Conservation (phyloP, 495 filamentous ascomycete genomes). For the Aspergillus carlsbadensis region DNA sequence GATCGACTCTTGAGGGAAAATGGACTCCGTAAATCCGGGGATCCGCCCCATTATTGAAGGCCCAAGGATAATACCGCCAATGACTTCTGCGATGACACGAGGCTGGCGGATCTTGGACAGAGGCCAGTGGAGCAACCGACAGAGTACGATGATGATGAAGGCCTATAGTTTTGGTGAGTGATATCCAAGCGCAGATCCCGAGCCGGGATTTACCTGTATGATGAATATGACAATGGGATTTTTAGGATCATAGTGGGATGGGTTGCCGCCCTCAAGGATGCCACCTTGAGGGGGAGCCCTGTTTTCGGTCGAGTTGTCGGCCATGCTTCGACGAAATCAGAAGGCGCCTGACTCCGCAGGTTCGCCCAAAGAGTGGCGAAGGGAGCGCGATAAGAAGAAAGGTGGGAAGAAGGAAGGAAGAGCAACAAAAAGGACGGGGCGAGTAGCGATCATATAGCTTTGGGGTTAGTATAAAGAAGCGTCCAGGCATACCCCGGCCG, state of each 20-base stretch:
- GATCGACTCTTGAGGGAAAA: constrained; percentile 75
- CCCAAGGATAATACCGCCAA: constrained; percentile 87
- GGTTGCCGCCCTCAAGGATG: constrained; percentile 73
- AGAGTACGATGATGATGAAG: constrained; percentile 86
- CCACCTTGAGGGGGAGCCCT: constrained; percentile 44
- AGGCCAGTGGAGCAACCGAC: constrained; percentile 78
- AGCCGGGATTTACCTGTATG: constrained; percentile 66
- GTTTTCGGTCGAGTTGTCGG: constrained; percentile 17
- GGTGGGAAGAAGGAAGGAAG: background rate
- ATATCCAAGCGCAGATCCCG: background rate
- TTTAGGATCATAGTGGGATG: constrained; percentile 64
- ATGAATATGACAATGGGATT: constrained; percentile 95
- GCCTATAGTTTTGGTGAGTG: constrained; percentile 51
- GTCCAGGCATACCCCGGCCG: background rate
- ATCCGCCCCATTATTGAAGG: constrained; percentile 84
- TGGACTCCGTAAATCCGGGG: constrained; percentile 72
- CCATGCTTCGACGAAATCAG: constrained; percentile 9
- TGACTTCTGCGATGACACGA: constrained; percentile 92
- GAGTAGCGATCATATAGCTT: background rate
- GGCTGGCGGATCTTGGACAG: constrained; percentile 86
- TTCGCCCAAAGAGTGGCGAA: background rate
- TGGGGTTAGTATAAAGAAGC: background rate
- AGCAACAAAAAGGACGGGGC: background rate
- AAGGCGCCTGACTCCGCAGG: background rate
- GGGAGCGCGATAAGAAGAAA: background rate